These are phyloP conservation scores for Closterium sp. DNA, from an alignment of 139 green algal species.

Conservation along the genomic window DNA sequence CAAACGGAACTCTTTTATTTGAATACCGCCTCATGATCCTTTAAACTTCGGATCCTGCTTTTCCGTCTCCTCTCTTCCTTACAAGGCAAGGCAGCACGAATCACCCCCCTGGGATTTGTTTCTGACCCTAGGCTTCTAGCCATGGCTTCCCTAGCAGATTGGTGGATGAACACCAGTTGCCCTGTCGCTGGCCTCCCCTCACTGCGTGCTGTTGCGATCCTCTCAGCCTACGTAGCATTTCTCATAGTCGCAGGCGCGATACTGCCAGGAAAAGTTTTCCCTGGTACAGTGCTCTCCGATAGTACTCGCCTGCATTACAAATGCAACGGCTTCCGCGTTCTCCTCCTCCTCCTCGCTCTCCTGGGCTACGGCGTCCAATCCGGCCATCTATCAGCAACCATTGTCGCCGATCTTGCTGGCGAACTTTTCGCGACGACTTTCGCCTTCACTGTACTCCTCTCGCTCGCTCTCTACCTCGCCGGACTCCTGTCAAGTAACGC, in stretches of 20 bases:
- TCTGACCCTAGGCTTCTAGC: neutral
- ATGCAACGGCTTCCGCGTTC: constrained; percentile 15
- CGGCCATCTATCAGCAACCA: neutral
- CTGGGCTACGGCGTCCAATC: neutral
- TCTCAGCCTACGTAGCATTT: constrained; percentile 5
- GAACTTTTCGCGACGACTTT: constrained; percentile 39
- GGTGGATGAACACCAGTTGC: neutral
- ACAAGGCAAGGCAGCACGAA: too few relatives aligned
- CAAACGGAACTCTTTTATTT: too few relatives aligned
- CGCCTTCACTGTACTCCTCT: neutral
- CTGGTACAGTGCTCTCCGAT: constrained; percentile 4
- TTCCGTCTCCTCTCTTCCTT: too few relatives aligned
- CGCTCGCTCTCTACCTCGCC: neutral
- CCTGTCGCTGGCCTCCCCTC: neutral
- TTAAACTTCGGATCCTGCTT: too few relatives aligned
- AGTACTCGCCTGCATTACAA: constrained; percentile 26
- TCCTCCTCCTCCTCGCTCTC: constrained; percentile 1
- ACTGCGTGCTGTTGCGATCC: neutral
- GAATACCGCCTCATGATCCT: too few relatives aligned
- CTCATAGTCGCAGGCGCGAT: neutral
- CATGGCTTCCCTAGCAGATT: neutral
- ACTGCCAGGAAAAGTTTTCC: neutral
- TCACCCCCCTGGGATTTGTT: too few relatives aligned
- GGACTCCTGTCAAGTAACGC: neutral
- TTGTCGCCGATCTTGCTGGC: constrained; percentile 28